These are phyloP conservation scores for Inga oerstediana DNA, from an alignment of 306 rosid genomes.

Conservation along the genomic window DNA sequence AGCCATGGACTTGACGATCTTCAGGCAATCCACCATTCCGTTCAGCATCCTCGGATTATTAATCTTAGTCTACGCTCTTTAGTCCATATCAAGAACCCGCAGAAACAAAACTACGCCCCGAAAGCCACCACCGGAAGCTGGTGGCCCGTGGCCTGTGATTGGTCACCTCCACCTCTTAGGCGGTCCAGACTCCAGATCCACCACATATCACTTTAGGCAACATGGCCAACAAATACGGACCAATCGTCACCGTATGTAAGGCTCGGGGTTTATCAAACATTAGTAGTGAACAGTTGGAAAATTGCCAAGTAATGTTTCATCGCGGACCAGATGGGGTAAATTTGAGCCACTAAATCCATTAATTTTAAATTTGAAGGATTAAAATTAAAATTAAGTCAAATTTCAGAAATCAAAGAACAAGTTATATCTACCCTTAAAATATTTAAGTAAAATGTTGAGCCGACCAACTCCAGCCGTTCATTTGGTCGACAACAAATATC, in stretches of 20 bases:
- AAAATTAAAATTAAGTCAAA: no score
- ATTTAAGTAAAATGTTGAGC: no score
- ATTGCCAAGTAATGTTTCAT: slow-evolving; percentile 21
- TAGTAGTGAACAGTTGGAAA: slow-evolving; percentile 25
- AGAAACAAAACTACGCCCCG: not conserved
- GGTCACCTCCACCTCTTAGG: slow-evolving; percentile 41
- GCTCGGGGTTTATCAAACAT: not conserved
- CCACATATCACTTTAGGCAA: not conserved
- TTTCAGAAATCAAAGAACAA: no score
- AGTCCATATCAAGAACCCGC: not conserved
- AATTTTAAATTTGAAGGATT: no score
- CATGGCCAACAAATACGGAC: slow-evolving; percentile 16
- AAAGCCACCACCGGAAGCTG: slow-evolving; percentile 9
- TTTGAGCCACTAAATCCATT: no score
- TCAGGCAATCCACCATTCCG: not conserved
- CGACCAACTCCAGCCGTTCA: no score
- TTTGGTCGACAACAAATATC: no score
- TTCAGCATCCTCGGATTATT: not conserved
- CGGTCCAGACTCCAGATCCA: not conserved
- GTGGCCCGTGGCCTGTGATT: slow-evolving; percentile 35
- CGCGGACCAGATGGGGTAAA: no score
- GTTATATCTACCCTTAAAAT: no score
- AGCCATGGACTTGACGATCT: not conserved
- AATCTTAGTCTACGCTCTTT: not conserved
- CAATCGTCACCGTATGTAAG: not conserved